These are phyloP conservation scores for Microcos paniculata DNA, from an alignment of 345 rosid genomes.

Conservation along the genomic window DNA sequence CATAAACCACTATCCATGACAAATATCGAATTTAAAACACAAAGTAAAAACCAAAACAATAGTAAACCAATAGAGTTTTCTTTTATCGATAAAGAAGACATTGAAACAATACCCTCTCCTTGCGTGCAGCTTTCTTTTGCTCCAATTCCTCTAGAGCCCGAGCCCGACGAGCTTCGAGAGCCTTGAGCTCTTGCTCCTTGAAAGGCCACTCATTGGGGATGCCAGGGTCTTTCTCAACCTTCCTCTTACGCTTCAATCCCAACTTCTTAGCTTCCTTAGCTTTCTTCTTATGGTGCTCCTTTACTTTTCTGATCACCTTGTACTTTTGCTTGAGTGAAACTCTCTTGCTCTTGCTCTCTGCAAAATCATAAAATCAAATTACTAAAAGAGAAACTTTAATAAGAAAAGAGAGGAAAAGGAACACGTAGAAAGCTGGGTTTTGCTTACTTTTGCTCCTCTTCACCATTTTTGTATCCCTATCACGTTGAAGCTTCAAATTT, in stretches of 20 bases:
- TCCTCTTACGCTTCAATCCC: constrained; percentile 48
- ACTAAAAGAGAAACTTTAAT: neutral
- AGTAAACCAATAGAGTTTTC: neutral
- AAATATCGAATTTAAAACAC: neutral
- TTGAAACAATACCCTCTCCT: constrained; percentile 65
- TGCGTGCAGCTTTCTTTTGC: constrained; percentile 83
- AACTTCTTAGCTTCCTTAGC: constrained; percentile 93
- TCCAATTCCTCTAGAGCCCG: constrained; percentile 85
- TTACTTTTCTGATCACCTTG: constrained; percentile 84
- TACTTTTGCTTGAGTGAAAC: constrained; percentile 75
- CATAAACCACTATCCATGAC: neutral
- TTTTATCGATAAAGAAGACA: neutral
- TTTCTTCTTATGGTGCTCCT: constrained; percentile 93
- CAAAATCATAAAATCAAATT: neutral
- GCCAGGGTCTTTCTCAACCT: constrained; percentile 94
- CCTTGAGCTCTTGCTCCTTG: constrained; percentile 95
- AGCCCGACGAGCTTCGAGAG: constrained; percentile 84
- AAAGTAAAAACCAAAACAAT: neutral
- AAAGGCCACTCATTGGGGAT: constrained; percentile 98
- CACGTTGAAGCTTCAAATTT: neutral
- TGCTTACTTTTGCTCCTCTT: constrained; percentile 79
- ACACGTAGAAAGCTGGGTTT: neutral
- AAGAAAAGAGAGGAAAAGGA: neutral
- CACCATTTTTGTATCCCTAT: constrained; percentile 45
- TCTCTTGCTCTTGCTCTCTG: constrained; percentile 98